Conservation (phyloP, 345 rosid genomes). For the Pugionium dolabratum region DNA sequence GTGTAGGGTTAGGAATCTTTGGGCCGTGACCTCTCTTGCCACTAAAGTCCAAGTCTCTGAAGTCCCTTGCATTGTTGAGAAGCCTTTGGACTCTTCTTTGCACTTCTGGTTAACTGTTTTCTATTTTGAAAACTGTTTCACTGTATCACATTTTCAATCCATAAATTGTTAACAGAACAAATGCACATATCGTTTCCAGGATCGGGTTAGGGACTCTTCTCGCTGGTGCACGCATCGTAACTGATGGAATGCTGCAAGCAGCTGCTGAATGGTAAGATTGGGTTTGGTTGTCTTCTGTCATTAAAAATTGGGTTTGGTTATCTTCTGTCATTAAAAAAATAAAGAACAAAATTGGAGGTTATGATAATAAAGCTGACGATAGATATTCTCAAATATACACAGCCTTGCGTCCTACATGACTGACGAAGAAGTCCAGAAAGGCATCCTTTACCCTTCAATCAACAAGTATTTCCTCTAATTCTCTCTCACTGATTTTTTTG, state of each 20-base stretch:
- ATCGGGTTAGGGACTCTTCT: conserved; percentile 89
- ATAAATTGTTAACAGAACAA: conserved; percentile 2
- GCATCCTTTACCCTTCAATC: conserved; percentile 88
- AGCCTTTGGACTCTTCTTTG: too few relatives aligned
- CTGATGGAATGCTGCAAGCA: conserved; percentile 87
- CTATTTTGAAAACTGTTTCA: conserved; percentile 23
- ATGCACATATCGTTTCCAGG: conserved; percentile 44
- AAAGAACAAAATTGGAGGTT: too few relatives aligned
- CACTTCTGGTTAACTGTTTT: too few relatives aligned
- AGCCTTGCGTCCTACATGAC: conserved; percentile 98
- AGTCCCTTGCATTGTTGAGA: too few relatives aligned
- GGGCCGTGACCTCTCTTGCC: too few relatives aligned
- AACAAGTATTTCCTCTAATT: conserved; percentile 50
- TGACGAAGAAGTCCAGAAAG: conserved; percentile 71
- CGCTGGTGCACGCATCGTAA: conserved; percentile 74
- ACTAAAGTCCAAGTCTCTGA: too few relatives aligned
- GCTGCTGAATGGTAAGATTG: conserved; percentile 83
- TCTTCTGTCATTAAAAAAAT: too few relatives aligned
- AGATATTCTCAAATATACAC: conserved; percentile 36
- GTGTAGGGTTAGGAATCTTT: too few relatives aligned
- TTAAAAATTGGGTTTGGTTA: too few relatives aligned
- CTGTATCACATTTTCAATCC: background rate
- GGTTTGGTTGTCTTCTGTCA: conserved; percentile 3
- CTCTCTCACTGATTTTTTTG: conserved; percentile 2
- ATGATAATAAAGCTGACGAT: background rate